Evolutionary conservation across 176 grass and related monocot species (phyloP), one percentile per base, ranked within the genome.

Genomic region (Juncus effusus): DNA sequence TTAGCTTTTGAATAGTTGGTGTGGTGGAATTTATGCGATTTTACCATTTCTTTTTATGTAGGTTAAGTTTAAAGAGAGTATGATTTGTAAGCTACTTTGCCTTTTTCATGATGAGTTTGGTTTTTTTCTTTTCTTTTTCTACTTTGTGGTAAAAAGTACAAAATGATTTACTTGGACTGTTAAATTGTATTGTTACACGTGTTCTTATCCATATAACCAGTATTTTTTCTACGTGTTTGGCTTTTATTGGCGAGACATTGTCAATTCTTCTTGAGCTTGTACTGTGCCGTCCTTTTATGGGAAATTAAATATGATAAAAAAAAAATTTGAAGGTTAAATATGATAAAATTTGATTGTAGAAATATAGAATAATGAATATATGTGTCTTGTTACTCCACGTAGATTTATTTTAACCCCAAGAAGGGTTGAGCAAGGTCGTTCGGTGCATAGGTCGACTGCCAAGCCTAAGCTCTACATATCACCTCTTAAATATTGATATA

Each of bases 221-320:
- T 4, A n/a, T 12, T 9, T 11, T 42, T 40, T 39, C 51, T 38
- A 12, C 58, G 65, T 44, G 41, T 2, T 60, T 19, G 58, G 10
- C 59, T 55, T 64, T 72, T 15, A 3, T 70, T 71, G 72, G 60
- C 59, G 61, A 38, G 44, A 35, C 19, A 40, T 47, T 61, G 37
- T 56, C 61, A 60, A 5, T 5, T 47, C 9, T 47, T 5, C 35
- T 35, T 59, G 36, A 57, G 79, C 63, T 74, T 69, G 42, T 69
- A 51, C 65, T 69, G 42, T 69, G 50, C 65, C 69, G 69, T 76
- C 59, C 66, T 49, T 16, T 51, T 45, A 51, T 39, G 11, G 56
- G 53, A 59, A 69, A 61, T 65, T 67, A 52, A 61, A 47, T 6
- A 9, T 47, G 0, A 1, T 47, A 47, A 47, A 47, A 47, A 47